Percentiles rank a stretch among this genome's conserved stretches.
phyloP scores from a whole-genome alignment of 2,329 filamentous ascomycete genomes.

The Monosporascus sp. region DNA sequence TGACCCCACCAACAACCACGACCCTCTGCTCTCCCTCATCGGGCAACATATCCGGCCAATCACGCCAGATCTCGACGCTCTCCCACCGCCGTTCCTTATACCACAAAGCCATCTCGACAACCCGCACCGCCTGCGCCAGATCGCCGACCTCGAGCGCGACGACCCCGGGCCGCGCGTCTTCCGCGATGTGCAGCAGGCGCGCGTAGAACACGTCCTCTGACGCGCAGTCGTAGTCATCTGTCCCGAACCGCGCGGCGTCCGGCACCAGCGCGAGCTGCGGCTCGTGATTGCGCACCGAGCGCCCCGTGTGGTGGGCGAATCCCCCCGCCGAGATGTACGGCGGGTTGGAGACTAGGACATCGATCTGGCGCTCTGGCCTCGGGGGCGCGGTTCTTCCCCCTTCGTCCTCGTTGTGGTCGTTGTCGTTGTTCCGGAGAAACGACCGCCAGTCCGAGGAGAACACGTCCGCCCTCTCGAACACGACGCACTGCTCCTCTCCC shows the following conservation, averaged over 20 bases:
- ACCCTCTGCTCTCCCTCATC: conserved; percentile 19
- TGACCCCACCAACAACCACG: conserved; percentile 15
- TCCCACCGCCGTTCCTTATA: conserved; percentile 24
- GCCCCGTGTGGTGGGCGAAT: conserved; percentile 57
- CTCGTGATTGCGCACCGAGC: conserved; percentile 77
- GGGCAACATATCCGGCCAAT: conserved; percentile 48
- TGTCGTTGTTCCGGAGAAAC: conserved; percentile 7
- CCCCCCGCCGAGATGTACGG: conserved; percentile 73
- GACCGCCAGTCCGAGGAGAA: conserved; percentile 37
- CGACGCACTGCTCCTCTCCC: conserved; percentile 25
- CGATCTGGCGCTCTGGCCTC: conserved; percentile 25
- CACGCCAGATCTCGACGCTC: conserved; percentile 64
- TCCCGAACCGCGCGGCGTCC: conserved; percentile 4
- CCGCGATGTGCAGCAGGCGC: conserved; percentile 52
- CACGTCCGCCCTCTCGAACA: conserved; percentile 44
- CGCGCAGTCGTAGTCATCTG: conserved; percentile 3
- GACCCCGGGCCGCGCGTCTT: conserved; percentile 42
- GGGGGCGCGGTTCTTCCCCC: not conserved
- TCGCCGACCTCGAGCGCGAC: conserved; percentile 70
- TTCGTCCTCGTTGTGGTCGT: conserved; percentile 1
- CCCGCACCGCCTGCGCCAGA: conserved; percentile 58
- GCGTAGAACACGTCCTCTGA: conserved; percentile 61
- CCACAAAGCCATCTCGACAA: conserved; percentile 44
- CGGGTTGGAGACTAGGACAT: conserved; percentile 81
- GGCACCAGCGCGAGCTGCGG: conserved; percentile 74